Percentiles rank a stretch among this genome's conserved stretches.
These are phyloP conservation scores for Teratosphaeria epicoccoides DNA, from an alignment of 2,329 filamentous ascomycete genomes.

Conservation along the genomic window DNA sequence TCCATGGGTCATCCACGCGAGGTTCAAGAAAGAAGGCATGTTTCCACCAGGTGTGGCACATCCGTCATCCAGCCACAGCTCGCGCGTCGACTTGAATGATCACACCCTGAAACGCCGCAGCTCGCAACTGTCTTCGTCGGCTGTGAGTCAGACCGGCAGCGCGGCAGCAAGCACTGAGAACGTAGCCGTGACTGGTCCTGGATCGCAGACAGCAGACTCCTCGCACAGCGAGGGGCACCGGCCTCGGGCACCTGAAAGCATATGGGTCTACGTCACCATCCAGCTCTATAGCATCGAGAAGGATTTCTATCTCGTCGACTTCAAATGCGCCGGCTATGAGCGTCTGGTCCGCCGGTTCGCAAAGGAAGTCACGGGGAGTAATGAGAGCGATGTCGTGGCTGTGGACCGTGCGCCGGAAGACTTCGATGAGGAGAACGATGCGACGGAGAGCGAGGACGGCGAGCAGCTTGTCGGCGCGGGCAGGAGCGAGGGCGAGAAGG, in stretches of 20 bases:
- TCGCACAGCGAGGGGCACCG: slow-evolving; percentile 7
- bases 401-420: slow-evolving; percentile 13
- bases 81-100: slow-evolving; percentile 34
- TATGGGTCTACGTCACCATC: slow-evolving; percentile 92
- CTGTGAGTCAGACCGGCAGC: slow-evolving; percentile 13
- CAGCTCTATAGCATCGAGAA: slow-evolving; percentile 92
- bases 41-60: slow-evolving; percentile 42
- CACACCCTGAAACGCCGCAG: slow-evolving; percentile 15
- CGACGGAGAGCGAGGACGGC: slow-evolving; percentile 25
- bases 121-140: slow-evolving; percentile 16
- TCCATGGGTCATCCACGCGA: slow-evolving; percentile 86
- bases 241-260: slow-evolving; percentile 49
- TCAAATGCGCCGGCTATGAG: slow-evolving; percentile 97
- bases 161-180: slow-evolving; percentile 15
- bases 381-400: slow-evolving; percentile 14
- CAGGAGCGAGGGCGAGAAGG: slow-evolving; percentile 66
- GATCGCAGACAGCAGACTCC: slow-evolving; percentile 2
- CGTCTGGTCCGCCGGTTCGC: slow-evolving; percentile 51
- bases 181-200: slow-evolving; percentile 13
- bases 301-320: slow-evolving; percentile 90
- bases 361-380: slow-evolving; percentile 21
- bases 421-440: slow-evolving; percentile 19
- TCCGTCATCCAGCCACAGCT: slow-evolving; percentile 40
- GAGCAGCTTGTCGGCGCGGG: slow-evolving; percentile 37
- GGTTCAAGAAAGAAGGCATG: slow-evolving; percentile 75